A percentile compares a stretch with the other conserved stretches of the same genome.
Conservation (phyloP, 176 grass and related monocot species). For the Oryza meridionalis region DNA sequence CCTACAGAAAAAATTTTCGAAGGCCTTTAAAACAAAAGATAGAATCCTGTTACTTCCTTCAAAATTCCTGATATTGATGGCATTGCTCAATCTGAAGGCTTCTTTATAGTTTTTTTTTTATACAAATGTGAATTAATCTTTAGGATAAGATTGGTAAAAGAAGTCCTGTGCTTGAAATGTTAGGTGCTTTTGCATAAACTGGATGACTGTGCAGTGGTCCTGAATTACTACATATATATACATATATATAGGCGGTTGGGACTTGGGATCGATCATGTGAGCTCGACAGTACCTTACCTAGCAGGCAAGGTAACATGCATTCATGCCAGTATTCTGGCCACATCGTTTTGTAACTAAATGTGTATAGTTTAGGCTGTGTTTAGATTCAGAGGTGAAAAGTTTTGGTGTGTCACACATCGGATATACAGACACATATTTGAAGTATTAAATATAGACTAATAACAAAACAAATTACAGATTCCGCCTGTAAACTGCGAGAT, state of each 20-base stretch:
- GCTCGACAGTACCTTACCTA: background rate
- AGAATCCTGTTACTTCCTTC: no score
- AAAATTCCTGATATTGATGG: no score
- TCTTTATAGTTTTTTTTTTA: no score
- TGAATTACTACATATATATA: background rate
- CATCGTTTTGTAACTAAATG: background rate
- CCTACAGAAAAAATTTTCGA: no score
- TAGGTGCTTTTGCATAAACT: background rate
- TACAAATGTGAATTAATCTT: background rate
- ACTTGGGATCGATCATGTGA: background rate
- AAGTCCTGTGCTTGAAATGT: constrained; percentile 9
- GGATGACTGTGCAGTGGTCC: background rate
- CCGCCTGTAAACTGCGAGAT: no score
- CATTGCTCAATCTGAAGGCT: no score
- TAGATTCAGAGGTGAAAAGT: no score
- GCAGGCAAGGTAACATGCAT: background rate
- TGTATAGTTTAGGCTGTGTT: background rate
- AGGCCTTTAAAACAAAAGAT: no score
- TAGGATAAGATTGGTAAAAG: background rate
- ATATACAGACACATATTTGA: no score
- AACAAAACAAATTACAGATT: no score
- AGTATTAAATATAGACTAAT: no score
- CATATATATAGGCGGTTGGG: background rate
- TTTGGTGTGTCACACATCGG: no score
- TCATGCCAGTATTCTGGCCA: background rate